Base-by-base conservation (phyloP, 2,329 filamentous ascomycete genomes). In the Cladorrhinum sp. region DNA sequence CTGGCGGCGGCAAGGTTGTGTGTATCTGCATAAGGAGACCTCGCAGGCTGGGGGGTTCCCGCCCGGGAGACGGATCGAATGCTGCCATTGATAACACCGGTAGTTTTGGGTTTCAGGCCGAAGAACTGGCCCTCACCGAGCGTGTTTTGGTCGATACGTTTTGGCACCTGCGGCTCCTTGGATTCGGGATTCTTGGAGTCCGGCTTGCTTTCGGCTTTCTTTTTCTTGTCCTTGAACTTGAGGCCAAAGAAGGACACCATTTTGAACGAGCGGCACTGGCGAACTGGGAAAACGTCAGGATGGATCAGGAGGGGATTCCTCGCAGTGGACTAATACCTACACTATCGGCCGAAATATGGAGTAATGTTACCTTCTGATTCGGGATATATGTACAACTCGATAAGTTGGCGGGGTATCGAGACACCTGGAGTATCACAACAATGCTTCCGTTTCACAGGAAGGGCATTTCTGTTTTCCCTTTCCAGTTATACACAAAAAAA, bases 161-260 rank as follows among this genome's bases (percentile, higher is more conserved):
- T 75, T 69, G 65, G 64, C 65, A 68, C 66, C 48, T 69, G 68
- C 24, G 68, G 28, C 56, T 64, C 26, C 54, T 64, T 63, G 16
- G 57, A 56, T 23, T 55, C 55, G 18, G 68, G 28, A 53, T 64
- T 23, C 54, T 64, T 63, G 12, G 57, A 56, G 23, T 55, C 55
- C 16, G 52, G n/a, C 58, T 68, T 67, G 49, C 10, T 54, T 10
- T 67, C 63, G 21, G 61, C 50, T 55, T 74, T 75, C 63, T 82
- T 84, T 72, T 85, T 85, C 74, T 80, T 84, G 64, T 82, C 76
- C 55, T 82, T 80, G 62, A 85, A 75, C 70, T 80, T 84, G 69
- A 86, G 73, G 55, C 82, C 82, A 64, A 85, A 84, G 65, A 86
- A 83, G 2, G 83, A 84, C 21, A 85, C 83, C 83, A 86, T 85